A percentile compares a stretch with the other conserved stretches of the same genome.
These are phyloP conservation scores for Flammula alnicola DNA, from an alignment of 1,284 basidiomycete genomes.

Conservation along the genomic window DNA sequence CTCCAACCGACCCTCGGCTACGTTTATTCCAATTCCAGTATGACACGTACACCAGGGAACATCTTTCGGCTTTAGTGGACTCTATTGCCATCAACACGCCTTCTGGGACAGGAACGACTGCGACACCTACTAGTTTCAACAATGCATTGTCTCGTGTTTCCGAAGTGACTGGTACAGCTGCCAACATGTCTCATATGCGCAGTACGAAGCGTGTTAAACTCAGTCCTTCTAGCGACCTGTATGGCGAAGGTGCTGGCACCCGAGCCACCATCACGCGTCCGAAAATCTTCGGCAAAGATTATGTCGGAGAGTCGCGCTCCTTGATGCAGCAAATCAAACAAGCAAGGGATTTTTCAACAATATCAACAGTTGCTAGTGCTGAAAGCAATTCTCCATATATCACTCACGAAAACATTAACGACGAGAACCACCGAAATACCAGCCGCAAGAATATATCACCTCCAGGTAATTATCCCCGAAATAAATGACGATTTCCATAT, in stretches of 20 bases:
- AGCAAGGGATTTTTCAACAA: slow-evolving; percentile 74
- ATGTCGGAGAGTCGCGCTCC: slow-evolving; percentile 71
- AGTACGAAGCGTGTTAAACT: slow-evolving; percentile 80
- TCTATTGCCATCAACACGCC: slow-evolving; percentile 83
- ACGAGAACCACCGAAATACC: slow-evolving; percentile 14
- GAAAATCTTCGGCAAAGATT: slow-evolving; percentile 55
- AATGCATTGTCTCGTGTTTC: slow-evolving; percentile 50
- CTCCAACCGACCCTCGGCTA: slow-evolving; percentile 72
- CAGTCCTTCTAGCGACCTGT: slow-evolving; percentile 60
- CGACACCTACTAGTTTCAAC: slow-evolving; percentile 47
- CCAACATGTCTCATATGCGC: slow-evolving; percentile 54
- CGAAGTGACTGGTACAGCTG: slow-evolving; percentile 41
- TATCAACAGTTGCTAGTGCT: slow-evolving; percentile 58
- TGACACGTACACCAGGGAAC: slow-evolving; percentile 92
- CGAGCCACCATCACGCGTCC: slow-evolving; percentile 55
- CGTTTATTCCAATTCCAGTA: slow-evolving; percentile 91
- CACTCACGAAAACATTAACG: slow-evolving; percentile 15
- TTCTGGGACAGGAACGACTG: slow-evolving; percentile 49
- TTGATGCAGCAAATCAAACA: slow-evolving; percentile 79
- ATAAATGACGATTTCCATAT: background rate
- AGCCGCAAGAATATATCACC: slow-evolving; percentile 11
- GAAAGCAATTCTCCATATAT: slow-evolving; percentile 29
- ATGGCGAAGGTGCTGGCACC: slow-evolving; percentile 48
- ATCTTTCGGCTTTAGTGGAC: slow-evolving; percentile 90
- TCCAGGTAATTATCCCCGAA: slow-evolving; percentile 17